These are phyloP conservation scores for Usnea hakonensis DNA, from an alignment of 495 filamentous ascomycete genomes.

Conservation along the genomic window DNA sequence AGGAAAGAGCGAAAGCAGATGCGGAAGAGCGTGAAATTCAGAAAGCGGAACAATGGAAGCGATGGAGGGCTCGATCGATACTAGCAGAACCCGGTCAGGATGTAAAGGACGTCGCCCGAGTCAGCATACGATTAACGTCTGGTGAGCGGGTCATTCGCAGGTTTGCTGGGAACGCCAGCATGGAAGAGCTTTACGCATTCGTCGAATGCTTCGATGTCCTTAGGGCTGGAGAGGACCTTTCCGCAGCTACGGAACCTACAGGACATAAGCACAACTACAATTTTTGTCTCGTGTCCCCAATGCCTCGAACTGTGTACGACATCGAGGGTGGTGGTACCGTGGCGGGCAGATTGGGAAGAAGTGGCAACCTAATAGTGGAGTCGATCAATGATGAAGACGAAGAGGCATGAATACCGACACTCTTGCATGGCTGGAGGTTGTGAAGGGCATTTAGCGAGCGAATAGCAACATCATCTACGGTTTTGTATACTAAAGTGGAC, in stretches of 20 bases:
- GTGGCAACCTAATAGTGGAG: constrained; percentile 86
- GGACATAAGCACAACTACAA: constrained; percentile 69
- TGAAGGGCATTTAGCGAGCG: constrained; percentile 8
- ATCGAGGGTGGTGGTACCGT: constrained; percentile 57
- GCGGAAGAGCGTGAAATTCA: constrained; percentile 49
- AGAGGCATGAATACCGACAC: constrained; percentile 28
- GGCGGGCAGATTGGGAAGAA: constrained; percentile 65
- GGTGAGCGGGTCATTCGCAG: constrained; percentile 67
- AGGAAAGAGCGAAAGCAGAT: constrained; percentile 54
- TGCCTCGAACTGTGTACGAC: constrained; percentile 74
- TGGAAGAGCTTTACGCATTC: constrained; percentile 94
- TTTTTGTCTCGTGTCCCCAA: constrained; percentile 72
- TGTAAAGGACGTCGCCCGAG: constrained; percentile 62
- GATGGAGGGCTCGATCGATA: constrained; percentile 67
- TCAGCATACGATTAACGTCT: constrained; percentile 70
- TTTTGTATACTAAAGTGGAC: background rate
- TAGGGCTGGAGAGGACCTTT: constrained; percentile 28
- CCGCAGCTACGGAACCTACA: constrained; percentile 44
- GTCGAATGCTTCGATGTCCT: constrained; percentile 82
- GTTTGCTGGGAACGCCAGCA: constrained; percentile 53
- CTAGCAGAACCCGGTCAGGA: constrained; percentile 57
- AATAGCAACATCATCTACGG: background rate
- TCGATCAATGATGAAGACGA: constrained; percentile 51
- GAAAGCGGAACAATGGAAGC: constrained; percentile 63
- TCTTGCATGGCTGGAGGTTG: background rate